These are phyloP conservation scores for Aspergillus brunneoviolaceus DNA, from an alignment of 2,329 filamentous ascomycete genomes.

Conservation along the genomic window DNA sequence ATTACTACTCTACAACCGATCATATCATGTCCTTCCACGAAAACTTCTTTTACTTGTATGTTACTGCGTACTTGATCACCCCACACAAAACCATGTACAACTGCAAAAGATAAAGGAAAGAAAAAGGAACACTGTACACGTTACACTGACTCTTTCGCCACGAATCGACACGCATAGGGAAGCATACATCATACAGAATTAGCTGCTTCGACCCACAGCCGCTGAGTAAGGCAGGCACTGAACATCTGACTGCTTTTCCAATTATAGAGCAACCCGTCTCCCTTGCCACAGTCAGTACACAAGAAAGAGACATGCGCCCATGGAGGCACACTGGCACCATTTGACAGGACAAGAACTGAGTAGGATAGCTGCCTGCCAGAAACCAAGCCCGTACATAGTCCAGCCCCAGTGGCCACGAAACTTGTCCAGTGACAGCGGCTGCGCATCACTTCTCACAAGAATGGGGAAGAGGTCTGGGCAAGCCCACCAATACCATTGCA, in stretches of 20 bases:
- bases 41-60: neutral
- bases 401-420: neutral
- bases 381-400: neutral
- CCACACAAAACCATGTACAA: neutral
- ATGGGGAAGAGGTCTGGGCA: neutral
- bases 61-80: neutral
- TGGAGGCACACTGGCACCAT: neutral
- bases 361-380: too few species aligned
- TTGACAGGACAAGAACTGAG: neutral
- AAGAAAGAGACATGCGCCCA: neutral
- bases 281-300: slow-evolving; percentile 3
- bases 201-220: neutral
- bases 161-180: neutral
- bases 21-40: neutral
- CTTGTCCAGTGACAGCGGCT: neutral
- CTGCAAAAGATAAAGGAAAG: neutral
- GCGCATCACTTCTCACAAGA: neutral
- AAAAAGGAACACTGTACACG: neutral
- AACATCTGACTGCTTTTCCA: neutral
- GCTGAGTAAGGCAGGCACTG: slow-evolving; percentile 5
- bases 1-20: neutral
- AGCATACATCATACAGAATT: neutral
- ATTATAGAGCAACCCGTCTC: neutral
- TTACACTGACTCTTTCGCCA: neutral
- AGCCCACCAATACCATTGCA: neutral